A percentile compares a stretch with the other conserved stretches of the same genome.
phyloP scores from a whole-genome alignment of 2,329 filamentous ascomycete genomes.

The Alternaria sp. region DNA sequence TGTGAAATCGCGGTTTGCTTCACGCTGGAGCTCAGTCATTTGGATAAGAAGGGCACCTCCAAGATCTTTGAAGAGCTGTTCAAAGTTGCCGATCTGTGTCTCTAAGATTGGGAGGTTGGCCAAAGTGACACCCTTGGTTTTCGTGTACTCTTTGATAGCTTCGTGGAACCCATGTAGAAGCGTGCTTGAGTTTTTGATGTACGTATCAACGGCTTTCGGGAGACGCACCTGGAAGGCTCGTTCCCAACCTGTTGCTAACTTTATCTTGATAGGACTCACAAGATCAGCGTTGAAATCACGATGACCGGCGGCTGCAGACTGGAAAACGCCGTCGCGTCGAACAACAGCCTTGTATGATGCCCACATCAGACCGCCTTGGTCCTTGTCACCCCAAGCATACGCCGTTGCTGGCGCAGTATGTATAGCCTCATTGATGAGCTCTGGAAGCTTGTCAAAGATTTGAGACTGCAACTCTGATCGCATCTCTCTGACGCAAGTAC shows the following conservation, averaged over 20 bases:
- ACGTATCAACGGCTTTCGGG: slow-evolving; percentile 52
- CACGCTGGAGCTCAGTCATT: slow-evolving; percentile 60
- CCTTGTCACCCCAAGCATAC: slow-evolving; percentile 50
- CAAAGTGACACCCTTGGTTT: slow-evolving; percentile 51
- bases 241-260: slow-evolving; percentile 56
- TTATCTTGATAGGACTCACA: slow-evolving; percentile 51
- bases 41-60: slow-evolving; percentile 40
- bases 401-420: slow-evolving; percentile 47
- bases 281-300: slow-evolving; percentile 56
- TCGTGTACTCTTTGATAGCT: slow-evolving; percentile 52
- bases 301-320: slow-evolving; percentile 46
- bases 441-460: slow-evolving; percentile 57
- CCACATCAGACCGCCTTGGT: slow-evolving; percentile 60
- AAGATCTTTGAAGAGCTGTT: slow-evolving; percentile 53
- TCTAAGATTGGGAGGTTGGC: slow-evolving; percentile 53
- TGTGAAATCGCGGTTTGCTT: slow-evolving; percentile 64
- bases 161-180: slow-evolving; percentile 55
- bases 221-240: slow-evolving; percentile 55
- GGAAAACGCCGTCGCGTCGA: slow-evolving; percentile 60
- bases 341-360: slow-evolving; percentile 66
- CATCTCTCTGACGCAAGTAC: slow-evolving; percentile 52
- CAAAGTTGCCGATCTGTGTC: slow-evolving; percentile 55
- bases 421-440: slow-evolving; percentile 53
- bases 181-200: slow-evolving; percentile 43
- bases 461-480: slow-evolving; percentile 55